Percentiles rank a stretch among this genome's conserved stretches.
These are phyloP conservation scores for Umbelopsis sp. DNA, from an alignment of 371 early-diverging fungal genomes.

Conservation along the genomic window DNA sequence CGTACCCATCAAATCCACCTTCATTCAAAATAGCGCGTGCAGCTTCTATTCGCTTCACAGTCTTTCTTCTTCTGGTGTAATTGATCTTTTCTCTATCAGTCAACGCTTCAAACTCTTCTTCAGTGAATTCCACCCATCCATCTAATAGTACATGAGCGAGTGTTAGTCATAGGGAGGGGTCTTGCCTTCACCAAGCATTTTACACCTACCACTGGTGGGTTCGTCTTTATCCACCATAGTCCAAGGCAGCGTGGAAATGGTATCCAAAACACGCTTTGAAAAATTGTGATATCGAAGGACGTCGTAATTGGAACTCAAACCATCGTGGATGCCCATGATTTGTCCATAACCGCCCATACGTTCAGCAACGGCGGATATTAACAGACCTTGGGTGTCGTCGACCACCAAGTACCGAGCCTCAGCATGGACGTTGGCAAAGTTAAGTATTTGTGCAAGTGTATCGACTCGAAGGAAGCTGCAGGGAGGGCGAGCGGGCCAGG, in stretches of 20 bases:
- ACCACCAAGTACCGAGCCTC: slow-evolving; percentile 73
- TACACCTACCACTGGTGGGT: slow-evolving; percentile 18
- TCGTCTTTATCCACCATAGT: slow-evolving; percentile 52
- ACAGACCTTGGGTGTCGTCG: slow-evolving; percentile 89
- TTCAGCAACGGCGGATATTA: slow-evolving; percentile 80
- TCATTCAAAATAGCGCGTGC: slow-evolving; percentile 44
- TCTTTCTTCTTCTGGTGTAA: slow-evolving; percentile 43
- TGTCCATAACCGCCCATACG: slow-evolving; percentile 79
- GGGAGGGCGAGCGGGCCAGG: slow-evolving; percentile 4
- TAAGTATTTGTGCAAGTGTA: slow-evolving; percentile 89
- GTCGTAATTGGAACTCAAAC: slow-evolving; percentile 78
- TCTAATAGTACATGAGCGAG: slow-evolving; percentile 24
- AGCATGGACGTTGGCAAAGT: slow-evolving; percentile 80
- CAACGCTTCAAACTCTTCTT: slow-evolving; percentile 37
- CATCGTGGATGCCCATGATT: slow-evolving; percentile 75
- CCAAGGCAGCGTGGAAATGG: slow-evolving; percentile 75
- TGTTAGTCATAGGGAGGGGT: too few species aligned
- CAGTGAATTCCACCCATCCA: slow-evolving; percentile 35
- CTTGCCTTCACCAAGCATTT: neutral
- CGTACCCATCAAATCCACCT: slow-evolving; percentile 70
- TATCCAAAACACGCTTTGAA: slow-evolving; percentile 48
- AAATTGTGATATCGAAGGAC: slow-evolving; percentile 83
- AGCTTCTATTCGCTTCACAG: slow-evolving; percentile 29
- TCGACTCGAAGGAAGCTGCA: slow-evolving; percentile 83
- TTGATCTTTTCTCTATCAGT: slow-evolving; percentile 30